phyloP scores from a whole-genome alignment of 2,329 filamentous ascomycete genomes.

The Alternaria consortialis region DNA sequence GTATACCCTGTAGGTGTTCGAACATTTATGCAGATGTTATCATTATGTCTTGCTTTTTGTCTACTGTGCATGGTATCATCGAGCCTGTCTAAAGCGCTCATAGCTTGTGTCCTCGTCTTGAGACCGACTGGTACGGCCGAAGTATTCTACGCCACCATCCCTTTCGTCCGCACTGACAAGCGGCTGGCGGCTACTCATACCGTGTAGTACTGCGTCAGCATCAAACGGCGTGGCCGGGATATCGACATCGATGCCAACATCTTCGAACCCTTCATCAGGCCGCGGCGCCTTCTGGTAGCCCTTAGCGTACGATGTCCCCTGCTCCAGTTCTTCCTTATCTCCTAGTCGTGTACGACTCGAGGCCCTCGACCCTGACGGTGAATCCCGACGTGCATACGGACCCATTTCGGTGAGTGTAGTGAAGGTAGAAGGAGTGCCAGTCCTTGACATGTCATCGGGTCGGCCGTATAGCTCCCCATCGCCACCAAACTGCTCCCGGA shows the following conservation, averaged over 20 bases:
- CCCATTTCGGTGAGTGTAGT: conserved; percentile 35
- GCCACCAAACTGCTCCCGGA: conserved; percentile 83
- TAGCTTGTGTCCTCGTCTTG: conserved; percentile 31
- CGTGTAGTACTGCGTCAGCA: conserved; percentile 29
- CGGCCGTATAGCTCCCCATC: conserved; percentile 67
- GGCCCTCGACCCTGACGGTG: conserved; percentile 20
- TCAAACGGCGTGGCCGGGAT: conserved; percentile 36
- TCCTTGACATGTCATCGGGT: conserved; percentile 62
- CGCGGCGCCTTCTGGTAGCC: conserved; percentile 37
- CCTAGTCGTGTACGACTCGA: conserved; percentile 36
- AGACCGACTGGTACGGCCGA: not conserved
- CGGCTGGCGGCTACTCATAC: conserved; percentile 26
- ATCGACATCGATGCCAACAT: conserved; percentile 30
- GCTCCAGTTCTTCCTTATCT: conserved; percentile 26
- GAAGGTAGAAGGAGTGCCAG: conserved; percentile 43
- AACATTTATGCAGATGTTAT: not conserved
- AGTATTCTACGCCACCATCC: conserved; percentile 19
- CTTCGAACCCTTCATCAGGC: conserved; percentile 25
- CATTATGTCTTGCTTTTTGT: not conserved
- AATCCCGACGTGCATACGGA: conserved; percentile 21
- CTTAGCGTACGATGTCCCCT: conserved; percentile 36
- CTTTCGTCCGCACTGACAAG: conserved; percentile 22
- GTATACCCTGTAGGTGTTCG: not conserved
- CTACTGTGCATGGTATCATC: not conserved
- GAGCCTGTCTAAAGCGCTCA: conserved; percentile 20